phyloP scores from a whole-genome alignment of 2,329 filamentous ascomycete genomes.

The Pyrenochaeta sp. region DNA sequence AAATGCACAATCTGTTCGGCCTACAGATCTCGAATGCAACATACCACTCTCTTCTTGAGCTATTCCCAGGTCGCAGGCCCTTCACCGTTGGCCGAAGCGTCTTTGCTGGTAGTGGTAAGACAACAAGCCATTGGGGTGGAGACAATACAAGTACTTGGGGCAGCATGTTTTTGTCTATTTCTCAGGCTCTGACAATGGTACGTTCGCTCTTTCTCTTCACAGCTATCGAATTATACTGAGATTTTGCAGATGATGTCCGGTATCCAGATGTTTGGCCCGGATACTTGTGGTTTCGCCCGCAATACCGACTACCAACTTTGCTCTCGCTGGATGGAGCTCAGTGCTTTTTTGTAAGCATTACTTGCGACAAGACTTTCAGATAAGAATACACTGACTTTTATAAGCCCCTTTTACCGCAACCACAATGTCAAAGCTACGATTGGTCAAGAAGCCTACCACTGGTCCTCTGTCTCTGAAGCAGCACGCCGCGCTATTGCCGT shows the following conservation, averaged over 20 bases:
- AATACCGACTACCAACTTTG: slow-evolving; percentile 74
- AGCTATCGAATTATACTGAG: neutral
- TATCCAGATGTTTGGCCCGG: slow-evolving; percentile 74
- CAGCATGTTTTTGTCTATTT: slow-evolving; percentile 76
- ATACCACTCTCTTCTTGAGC: slow-evolving; percentile 69
- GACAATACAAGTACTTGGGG: slow-evolving; percentile 73
- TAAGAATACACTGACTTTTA: neutral
- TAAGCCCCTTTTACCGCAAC: slow-evolving; percentile 73
- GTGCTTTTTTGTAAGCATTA: slow-evolving; percentile 66
- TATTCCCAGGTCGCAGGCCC: slow-evolving; percentile 59
- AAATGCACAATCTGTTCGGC: slow-evolving; percentile 76
- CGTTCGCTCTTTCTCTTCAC: slow-evolving; percentile 25
- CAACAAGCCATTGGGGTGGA: slow-evolving; percentile 66
- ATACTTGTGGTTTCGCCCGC: slow-evolving; percentile 70
- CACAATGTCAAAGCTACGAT: slow-evolving; percentile 70
- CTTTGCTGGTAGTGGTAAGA: slow-evolving; percentile 22
- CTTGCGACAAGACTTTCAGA: neutral
- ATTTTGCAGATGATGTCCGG: slow-evolving; percentile 65
- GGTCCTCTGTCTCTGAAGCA: slow-evolving; percentile 70
- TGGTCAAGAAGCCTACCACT: slow-evolving; percentile 74
- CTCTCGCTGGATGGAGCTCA: slow-evolving; percentile 74
- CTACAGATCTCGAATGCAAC: slow-evolving; percentile 22
- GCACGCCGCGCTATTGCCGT: slow-evolving; percentile 70
- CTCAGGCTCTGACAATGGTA: slow-evolving; percentile 75
- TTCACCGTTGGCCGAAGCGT: slow-evolving; percentile 20